Evolutionary conservation across 176 grass and related monocot species (phyloP), one percentile per base, ranked within the genome.

Genomic region (Tuctoria greenei): DNA sequence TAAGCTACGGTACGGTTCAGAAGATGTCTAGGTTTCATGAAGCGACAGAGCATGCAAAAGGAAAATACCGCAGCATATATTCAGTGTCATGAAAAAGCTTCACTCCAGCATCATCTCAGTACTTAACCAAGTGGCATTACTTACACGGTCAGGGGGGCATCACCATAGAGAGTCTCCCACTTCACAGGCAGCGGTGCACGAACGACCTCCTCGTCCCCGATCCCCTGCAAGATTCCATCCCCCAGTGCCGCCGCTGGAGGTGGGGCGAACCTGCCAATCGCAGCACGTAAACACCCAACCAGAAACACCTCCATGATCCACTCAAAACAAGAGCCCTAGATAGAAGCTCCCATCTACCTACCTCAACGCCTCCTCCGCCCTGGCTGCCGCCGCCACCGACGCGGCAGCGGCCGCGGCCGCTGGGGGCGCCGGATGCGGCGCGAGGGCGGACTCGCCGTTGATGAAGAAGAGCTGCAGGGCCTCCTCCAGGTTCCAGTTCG

Each of bases 151-250:
- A 85, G 11, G 0, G 89, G 72, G 24, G 45, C 35, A 69, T 92
- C 95, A 42, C 91, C 95, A 35, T 99, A 99, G 56, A 99, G 83
- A 15, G 95, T 99, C 60, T 99, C 95, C 66, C 95, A 87, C 73
- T 88, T 95, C 10, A 82, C 83, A 8, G 91, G 95, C 17, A 99
- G 62, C 13, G 95, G 92, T 3, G 95, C 86, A 9, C 95, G 87
- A 41, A 99, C 95, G 13, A 86, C 89, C 23, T 95, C 95, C 0
- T 95, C 86, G 1, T 83, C 75, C 35, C 52, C 86, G 11, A 69
- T n/a, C 27, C 75, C 86, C 71, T 88, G 86, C 54, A 69, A 35
- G 60, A 83, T 68, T 43, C 55, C 75, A 70, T 88, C 95, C 18
- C 88, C 87, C 3, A 86, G 49, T 26, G 83, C 82, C 28, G 80